Evolutionary conservation across 176 grass and related monocot genomes (phyloP).

Genomic region (Carex myosuroides): DNA sequence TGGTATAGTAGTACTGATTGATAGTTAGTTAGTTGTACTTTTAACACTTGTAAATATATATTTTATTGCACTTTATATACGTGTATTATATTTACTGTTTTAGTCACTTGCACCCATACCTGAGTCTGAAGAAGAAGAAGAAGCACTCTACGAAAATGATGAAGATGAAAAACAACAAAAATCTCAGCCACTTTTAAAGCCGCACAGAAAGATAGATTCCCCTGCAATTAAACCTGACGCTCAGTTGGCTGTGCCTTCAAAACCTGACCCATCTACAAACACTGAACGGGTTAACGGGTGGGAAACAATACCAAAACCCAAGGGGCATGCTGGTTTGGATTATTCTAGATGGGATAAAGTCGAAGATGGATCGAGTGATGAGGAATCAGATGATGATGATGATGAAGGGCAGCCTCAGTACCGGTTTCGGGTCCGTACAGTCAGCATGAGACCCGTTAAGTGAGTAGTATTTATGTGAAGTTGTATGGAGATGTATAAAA

Average conservation of each 20-base stretch:
- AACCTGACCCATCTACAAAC: slow-evolving; percentile 22
- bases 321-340: slow-evolving; percentile 85
- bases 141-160: slow-evolving; percentile 27
- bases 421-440: slow-evolving; percentile 69
- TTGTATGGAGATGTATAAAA: background rate
- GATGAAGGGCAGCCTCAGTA: slow-evolving; percentile 60
- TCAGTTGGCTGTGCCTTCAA: slow-evolving; percentile 12
- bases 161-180: slow-evolving; percentile 58
- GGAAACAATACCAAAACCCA: slow-evolving; percentile 71
- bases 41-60: background rate
- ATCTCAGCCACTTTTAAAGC: background rate
- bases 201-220: background rate
- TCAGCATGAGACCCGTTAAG: slow-evolving; percentile 64
- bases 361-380: slow-evolving; percentile 70
- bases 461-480: slow-evolving; percentile 26
- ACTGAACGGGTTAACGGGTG: slow-evolving; percentile 33
- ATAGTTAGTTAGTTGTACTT: background rate
- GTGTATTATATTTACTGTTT: slow-evolving; percentile 8
- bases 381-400: slow-evolving; percentile 59
- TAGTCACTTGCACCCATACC: slow-evolving; percentile 76
- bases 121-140: slow-evolving; percentile 90
- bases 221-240: slow-evolving; percentile 17
- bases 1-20: background rate
- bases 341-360: slow-evolving; percentile 95
- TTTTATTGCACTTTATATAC: slow-evolving; percentile 2